Evolutionary conservation across 2,329 filamentous ascomycete genomes (phyloP).

Genomic region (Geosmithia flava): DNA sequence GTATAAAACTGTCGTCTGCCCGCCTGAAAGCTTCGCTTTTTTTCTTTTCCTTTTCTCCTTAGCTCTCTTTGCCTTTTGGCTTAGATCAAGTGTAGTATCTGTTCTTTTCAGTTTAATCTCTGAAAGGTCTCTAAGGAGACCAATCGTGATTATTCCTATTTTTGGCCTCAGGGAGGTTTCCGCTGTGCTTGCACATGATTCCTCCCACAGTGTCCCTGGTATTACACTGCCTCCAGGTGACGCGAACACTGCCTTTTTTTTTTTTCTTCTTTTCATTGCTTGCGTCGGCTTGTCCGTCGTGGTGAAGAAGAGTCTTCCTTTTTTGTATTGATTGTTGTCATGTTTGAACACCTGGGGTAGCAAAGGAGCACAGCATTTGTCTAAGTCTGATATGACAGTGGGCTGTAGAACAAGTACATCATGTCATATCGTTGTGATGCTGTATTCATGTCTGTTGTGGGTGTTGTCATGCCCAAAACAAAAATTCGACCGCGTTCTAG

Average conservation of each 20-base stretch:
- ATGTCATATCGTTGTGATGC: too few species aligned
- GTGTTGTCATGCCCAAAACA: too few species aligned
- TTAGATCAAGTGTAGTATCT: constrained; percentile 95
- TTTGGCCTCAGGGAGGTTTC: constrained; percentile 21
- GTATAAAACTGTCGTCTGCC: constrained; percentile 10
- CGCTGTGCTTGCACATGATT: constrained; percentile 28
- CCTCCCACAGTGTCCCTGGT: constrained; percentile 29
- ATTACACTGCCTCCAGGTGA: constrained; percentile 32
- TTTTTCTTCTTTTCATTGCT: constrained; percentile 25
- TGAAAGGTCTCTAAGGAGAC: constrained; percentile 66
- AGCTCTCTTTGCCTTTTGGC: constrained; percentile 45
- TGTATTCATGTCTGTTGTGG: too few species aligned
- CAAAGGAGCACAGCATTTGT: too few species aligned
- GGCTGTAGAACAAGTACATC: too few species aligned
- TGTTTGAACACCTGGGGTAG: too few species aligned
- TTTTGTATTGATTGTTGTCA: too few species aligned
- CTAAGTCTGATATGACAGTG: too few species aligned
- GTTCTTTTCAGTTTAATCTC: constrained; percentile 97
- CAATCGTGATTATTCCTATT: constrained; percentile 73
- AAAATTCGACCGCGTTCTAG: too few species aligned
- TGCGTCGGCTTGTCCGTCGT: constrained; percentile 19
- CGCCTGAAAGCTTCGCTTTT: constrained; percentile 4
- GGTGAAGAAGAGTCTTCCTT: constrained; percentile 21
- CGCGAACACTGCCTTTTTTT: constrained; percentile 24
- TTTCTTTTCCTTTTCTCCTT: constrained; percentile 18